Evolutionary conservation across 306 rosid species (phyloP).

Genomic region (Trifolium subterraneum): DNA sequence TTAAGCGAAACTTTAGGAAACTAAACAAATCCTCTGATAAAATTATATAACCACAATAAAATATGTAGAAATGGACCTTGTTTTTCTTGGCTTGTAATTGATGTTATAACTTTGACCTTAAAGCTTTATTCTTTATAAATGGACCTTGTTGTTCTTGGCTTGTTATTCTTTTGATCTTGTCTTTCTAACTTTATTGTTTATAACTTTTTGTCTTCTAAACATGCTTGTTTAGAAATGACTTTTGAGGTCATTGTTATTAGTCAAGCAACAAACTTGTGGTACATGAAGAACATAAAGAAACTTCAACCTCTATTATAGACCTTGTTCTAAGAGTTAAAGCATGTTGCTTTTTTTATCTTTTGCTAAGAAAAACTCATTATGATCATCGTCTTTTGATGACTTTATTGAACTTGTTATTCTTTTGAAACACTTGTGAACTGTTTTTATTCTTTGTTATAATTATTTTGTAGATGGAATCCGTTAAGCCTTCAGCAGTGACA

Average conservation of each 20-base stretch:
- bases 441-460: slow-evolving; percentile 16
- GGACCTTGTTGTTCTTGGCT: slow-evolving; percentile 12
- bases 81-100: slow-evolving; percentile 16
- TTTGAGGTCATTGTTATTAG: slow-evolving; percentile 37
- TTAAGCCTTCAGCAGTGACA: slow-evolving; percentile 62
- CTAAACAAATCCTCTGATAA: slow-evolving; percentile 7
- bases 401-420: slow-evolving; percentile 42
- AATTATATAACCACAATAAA: background rate
- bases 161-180: slow-evolving; percentile 2
- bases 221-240: slow-evolving; percentile 35
- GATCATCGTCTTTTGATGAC: slow-evolving; percentile 43
- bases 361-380: slow-evolving; percentile 54
- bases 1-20: slow-evolving; percentile 25
- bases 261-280: slow-evolving; percentile 30
- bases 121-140: no score
- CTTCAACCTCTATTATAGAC: slow-evolving; percentile 52
- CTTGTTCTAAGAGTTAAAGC: slow-evolving; percentile 71
- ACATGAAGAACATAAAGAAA: slow-evolving; percentile 46
- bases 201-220: slow-evolving; percentile 23
- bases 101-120: slow-evolving; percentile 19
- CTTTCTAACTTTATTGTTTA: background rate
- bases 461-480: slow-evolving; percentile 74
- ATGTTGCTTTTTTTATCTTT: slow-evolving; percentile 45
- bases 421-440: slow-evolving; percentile 13
- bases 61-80: background rate